phyloP scores from a whole-genome alignment of 352 stramenopile genomes.

The Phytophthora meadii region DNA sequence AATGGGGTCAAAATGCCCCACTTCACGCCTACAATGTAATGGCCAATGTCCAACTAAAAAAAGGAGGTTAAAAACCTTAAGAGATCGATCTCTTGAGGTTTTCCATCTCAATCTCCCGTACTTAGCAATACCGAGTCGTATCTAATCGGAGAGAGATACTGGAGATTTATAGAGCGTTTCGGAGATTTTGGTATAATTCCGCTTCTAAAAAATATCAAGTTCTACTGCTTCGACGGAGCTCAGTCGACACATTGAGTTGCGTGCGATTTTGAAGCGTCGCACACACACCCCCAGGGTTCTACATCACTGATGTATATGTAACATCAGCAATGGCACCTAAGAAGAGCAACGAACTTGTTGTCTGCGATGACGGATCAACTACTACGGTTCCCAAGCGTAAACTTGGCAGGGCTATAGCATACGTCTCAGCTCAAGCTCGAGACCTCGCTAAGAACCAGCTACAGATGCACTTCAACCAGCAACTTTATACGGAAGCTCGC shows the following conservation, averaged over 20 bases:
- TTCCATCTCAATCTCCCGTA: not conserved
- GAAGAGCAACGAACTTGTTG: constrained; percentile 1
- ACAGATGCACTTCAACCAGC: constrained; percentile 1
- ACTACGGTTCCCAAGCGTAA: not conserved
- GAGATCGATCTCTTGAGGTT: no score
- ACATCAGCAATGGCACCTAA: no score
- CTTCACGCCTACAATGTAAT: no score
- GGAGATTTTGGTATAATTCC: not conserved
- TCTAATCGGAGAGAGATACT: not conserved
- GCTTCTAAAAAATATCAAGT: no score
- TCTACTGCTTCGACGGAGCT: no score
- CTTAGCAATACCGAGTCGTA: not conserved
- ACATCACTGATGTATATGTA: no score
- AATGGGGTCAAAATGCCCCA: no score
- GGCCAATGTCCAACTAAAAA: no score
- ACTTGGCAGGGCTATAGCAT: constrained; percentile 1
- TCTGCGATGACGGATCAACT: not conserved
- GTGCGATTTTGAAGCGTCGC: not conserved
- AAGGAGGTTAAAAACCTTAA: no score
- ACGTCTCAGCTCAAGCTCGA: constrained; percentile 9
- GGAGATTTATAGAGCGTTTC: not conserved
- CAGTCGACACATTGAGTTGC: not conserved
- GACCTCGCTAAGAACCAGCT: constrained; percentile 1
- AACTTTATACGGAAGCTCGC: constrained; percentile 6
- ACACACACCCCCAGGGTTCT: not conserved